Conservation (phyloP, 2,329 filamentous ascomycete genomes). For the Aspergillus ochraceoroseus region DNA sequence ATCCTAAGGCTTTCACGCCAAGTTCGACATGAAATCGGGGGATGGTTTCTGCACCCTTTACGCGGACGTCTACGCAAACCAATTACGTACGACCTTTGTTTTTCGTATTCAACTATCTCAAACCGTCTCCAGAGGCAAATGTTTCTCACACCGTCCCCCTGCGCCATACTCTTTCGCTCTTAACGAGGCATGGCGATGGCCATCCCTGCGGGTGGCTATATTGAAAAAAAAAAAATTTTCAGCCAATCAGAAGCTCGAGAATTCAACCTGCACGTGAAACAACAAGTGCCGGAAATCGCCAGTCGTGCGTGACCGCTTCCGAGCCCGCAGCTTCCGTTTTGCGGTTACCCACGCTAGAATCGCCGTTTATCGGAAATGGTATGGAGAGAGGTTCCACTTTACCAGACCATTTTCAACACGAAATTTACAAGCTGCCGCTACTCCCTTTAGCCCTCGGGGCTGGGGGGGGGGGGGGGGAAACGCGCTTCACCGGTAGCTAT, state of each 20-base stretch:
- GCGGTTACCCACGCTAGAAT: slow-evolving; percentile 23
- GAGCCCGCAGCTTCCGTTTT: slow-evolving; percentile 26
- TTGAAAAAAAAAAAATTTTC: slow-evolving; percentile 12
- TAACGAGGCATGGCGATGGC: slow-evolving; percentile 1
- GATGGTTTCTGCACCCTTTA: not conserved
- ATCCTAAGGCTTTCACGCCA: slow-evolving; percentile 21
- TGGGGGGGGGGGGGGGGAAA: no score
- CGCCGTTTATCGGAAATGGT: slow-evolving; percentile 29
- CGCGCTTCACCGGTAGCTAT: slow-evolving; percentile 3
- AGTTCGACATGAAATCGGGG: not conserved
- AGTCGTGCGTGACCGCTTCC: slow-evolving; percentile 13
- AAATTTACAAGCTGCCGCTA: slow-evolving; percentile 27
- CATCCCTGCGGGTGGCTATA: not conserved
- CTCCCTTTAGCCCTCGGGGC: no score
- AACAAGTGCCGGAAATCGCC: slow-evolving; percentile 31
- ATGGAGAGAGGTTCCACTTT: slow-evolving; percentile 19
- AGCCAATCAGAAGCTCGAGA: slow-evolving; percentile 19
- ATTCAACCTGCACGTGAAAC: slow-evolving; percentile 20
- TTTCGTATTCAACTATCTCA: not conserved
- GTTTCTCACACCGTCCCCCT: not conserved
- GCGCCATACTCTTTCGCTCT: not conserved
- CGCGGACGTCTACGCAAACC: not conserved
- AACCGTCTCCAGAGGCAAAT: not conserved
- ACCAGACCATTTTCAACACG: slow-evolving; percentile 19
- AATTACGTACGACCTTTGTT: not conserved